Conservation (phyloP, 2,329 filamentous ascomycete species). For the Talaromyces sp. region DNA sequence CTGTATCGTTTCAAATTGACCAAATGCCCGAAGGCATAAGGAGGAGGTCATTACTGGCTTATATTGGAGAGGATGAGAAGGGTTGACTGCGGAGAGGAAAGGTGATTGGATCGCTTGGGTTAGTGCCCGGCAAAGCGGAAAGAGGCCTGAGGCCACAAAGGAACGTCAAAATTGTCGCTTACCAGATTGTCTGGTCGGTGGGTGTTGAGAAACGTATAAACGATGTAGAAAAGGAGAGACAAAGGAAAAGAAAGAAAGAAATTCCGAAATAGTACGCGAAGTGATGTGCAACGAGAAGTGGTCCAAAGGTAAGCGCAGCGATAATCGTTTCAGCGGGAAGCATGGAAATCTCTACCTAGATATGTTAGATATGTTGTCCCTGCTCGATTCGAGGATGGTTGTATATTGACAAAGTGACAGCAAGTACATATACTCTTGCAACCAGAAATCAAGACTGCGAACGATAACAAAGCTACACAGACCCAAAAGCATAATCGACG, state of each 20-base stretch:
- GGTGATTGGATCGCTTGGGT: slow-evolving; percentile 11
- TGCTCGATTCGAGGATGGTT: neutral
- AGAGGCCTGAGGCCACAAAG: slow-evolving; percentile 10
- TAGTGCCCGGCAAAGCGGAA: neutral
- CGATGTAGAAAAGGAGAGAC: too few species aligned
- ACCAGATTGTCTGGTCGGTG: too few species aligned
- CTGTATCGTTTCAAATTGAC: slow-evolving; percentile 68
- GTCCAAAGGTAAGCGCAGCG: neutral
- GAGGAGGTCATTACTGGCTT: slow-evolving; percentile 18
- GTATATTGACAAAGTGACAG: neutral
- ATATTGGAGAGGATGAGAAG: slow-evolving; percentile 20
- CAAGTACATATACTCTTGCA: too few species aligned
- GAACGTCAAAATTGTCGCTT: slow-evolving; percentile 1
- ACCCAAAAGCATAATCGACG: neutral
- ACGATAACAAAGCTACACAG: neutral
- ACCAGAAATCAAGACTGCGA: neutral
- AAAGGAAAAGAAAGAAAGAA: neutral
- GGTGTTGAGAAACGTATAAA: too few species aligned
- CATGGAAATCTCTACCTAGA: neutral
- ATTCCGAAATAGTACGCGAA: neutral
- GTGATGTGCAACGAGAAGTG: neutral
- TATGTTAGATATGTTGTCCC: too few species aligned
- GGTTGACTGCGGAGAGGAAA: neutral
- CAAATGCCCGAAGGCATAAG: slow-evolving; percentile 52
- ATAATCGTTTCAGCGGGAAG: neutral